Base-by-base conservation (phyloP, 2,329 filamentous ascomycete species). In the Colletotrichum phormii region DNA sequence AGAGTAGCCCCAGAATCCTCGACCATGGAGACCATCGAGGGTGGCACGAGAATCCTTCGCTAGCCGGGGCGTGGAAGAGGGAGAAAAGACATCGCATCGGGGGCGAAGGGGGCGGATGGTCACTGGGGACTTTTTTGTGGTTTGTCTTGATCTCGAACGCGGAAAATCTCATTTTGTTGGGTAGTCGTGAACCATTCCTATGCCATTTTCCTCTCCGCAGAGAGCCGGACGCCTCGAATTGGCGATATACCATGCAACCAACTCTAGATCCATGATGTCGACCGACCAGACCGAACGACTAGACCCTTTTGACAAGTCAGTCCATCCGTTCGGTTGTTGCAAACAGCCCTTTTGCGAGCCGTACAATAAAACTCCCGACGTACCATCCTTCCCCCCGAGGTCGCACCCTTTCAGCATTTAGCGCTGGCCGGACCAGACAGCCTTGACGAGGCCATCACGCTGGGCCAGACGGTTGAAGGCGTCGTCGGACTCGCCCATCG, bases 401-500 rank as follows among this genome's bases (percentile, higher is more conserved):
- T 57, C 62, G 51, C 55, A 72, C 37, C 49, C 29, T 31, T 64
- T 73, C 76, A 73, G 70, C 75, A 76, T 83, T 87, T 90, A 91
- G 86, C 89, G 88, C 82, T 89, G 84, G 78, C 91, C 93, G 88
- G 91, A 94, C 97, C 97, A 99, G 85, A 99, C 97, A 85, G 87
- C 94, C 94, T 98, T 98, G 86, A 99, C 86, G 87, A 97, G 94
- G 78, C 97, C 97, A 85, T 99, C 97, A 80, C 94, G 92, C 91
- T 99, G 97, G 79, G 95, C 90, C 82, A 99, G 90, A 83, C 97
- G 90, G 93, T 99, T 99, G 83, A 99, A 87, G 81, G 94, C 91
- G 88, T 99, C 97, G 85, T 99, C 97, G 86, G 92, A 93, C 94
- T 99, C 97, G 84, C 97, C 97, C 92, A 98, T 97, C 81, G 95